A percentile compares a stretch with the other conserved stretches of the same genome.
Evolutionary conservation across 306 rosid species (phyloP).

Genomic region (Coriaria nepalensis): DNA sequence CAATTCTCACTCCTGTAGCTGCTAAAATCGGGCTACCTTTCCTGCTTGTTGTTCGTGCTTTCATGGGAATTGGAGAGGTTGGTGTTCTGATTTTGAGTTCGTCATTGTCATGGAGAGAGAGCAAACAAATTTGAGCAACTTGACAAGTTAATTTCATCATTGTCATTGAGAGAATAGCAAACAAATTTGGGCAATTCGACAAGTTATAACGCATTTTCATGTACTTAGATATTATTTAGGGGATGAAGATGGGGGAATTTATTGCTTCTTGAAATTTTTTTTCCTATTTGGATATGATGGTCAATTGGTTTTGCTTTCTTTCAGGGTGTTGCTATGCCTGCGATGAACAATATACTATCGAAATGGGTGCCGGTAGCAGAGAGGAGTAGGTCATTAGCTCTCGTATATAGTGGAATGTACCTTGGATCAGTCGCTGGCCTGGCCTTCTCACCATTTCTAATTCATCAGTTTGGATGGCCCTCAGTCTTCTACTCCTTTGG

Average conservation of each 20-base stretch:
- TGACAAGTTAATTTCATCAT: too few relatives aligned
- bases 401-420: conserved; percentile 99
- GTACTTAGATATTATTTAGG: background rate
- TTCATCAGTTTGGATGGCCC: conserved; percentile 95
- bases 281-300: background rate
- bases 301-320: conserved; percentile 19
- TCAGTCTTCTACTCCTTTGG: conserved; percentile 96
- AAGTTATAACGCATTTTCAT: background rate
- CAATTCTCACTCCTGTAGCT: conserved; percentile 77
- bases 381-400: conserved; percentile 84
- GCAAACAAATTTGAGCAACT: too few relatives aligned
- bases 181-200: too few relatives aligned
- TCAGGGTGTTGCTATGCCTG: conserved; percentile 99
- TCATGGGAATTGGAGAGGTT: conserved; percentile 99
- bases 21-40: conserved; percentile 90
- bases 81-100: conserved; percentile 13
- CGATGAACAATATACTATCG: conserved; percentile 93
- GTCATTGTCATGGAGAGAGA: too few relatives aligned
- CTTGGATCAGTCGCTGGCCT: conserved; percentile 96
- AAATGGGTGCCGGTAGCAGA: conserved; percentile 98
- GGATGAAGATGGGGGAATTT: background rate
- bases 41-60: conserved; percentile 72
- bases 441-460: conserved; percentile 84
- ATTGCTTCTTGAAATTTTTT: background rate
- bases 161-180: too few relatives aligned